Evolutionary conservation across 2,329 filamentous ascomycete genomes (phyloP).

Genomic region (Chaetomiaceae sp.): DNA sequence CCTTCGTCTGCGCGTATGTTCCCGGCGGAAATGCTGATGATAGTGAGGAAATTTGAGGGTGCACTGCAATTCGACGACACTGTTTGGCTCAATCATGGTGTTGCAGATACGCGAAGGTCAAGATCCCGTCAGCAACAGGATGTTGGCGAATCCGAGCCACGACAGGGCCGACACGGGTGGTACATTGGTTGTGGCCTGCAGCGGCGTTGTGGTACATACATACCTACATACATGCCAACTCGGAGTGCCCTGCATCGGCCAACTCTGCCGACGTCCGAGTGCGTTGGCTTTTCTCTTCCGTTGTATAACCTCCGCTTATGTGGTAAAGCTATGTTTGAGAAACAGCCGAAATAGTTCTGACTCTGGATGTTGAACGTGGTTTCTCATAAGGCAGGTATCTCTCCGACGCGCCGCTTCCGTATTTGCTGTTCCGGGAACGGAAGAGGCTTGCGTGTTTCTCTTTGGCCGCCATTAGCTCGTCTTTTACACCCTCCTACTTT

Average conservation of each 20-base stretch:
- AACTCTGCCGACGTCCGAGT: constrained; percentile 22
- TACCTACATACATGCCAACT: too few species aligned
- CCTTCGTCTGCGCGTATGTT: too few species aligned
- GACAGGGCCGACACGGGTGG: constrained; percentile 1
- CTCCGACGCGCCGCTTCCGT: not conserved
- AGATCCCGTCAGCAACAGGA: constrained; percentile 4
- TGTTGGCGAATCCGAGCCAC: constrained; percentile 19
- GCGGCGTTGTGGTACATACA: constrained; percentile 2
- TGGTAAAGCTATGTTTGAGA: not conserved
- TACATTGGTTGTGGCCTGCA: constrained; percentile 15
- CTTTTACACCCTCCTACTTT: not conserved
- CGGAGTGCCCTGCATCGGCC: constrained; percentile 8
- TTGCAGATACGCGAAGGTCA: constrained; percentile 9
- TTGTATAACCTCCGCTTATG: too few species aligned
- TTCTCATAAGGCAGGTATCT: not conserved
- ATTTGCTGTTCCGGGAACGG: not conserved
- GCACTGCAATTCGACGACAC: not conserved
- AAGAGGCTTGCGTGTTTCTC: not conserved
- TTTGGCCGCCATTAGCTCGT: not conserved
- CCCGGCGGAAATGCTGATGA: not conserved
- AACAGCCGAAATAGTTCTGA: not conserved
- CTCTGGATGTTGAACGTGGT: not conserved
- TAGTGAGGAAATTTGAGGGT: constrained; percentile 6
- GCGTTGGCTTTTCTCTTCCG: not conserved
- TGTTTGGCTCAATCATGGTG: not conserved